Evolutionary conservation across 2,329 filamentous ascomycete species (phyloP), one percentile per base, ranked within the genome.

Genomic region (Neurospora sp.): DNA sequence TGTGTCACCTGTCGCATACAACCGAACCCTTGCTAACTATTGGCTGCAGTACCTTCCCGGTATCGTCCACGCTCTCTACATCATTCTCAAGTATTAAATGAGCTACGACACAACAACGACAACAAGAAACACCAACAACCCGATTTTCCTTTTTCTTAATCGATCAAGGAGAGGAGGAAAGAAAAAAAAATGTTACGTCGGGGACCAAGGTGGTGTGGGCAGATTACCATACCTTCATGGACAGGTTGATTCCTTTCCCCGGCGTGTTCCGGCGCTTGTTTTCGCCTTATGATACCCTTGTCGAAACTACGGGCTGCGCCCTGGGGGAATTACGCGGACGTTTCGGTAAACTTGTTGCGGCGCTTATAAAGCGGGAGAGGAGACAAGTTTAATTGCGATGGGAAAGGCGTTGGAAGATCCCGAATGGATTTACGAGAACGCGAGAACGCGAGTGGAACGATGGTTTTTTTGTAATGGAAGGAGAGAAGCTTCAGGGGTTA

Each of bases 51-150:
- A 85, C 79, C 86, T 94, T 77, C 91, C 91, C 74, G 92, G 93
- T 81, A 94, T 97, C 83, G 92, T 97, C 81, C 93, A 97, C 85
- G 93, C 93, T 72, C 83, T 97, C 84, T 97, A 96, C 87, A 94
- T 97, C 78, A 96, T 97, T 76, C 86, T 96, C 77, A 96, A 95
- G 83, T 95, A 93, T 80, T 96, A 92, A 68, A 68, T 36, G 52
- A 62, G 23, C 23, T 10, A 36, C 33, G 5, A 17, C 23, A 57
- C 46, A 15, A 57, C 15, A 33, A 62, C 28, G 28, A 62, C 52
- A 62, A 62, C 52, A 36, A 62, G 28, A 62, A 33, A 36, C 46
- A 52, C 19, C 19, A 28, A 28, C 19, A 15, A 52, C 3, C 23
- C 23, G 28, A 36, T 62, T 17, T 33, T 17, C 12, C 12, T 62